A percentile compares a stretch with the other conserved stretches of the same genome.
Evolutionary conservation across 169 alveolate species (phyloP).

Genomic region (Plasmodium vivax): DNA sequence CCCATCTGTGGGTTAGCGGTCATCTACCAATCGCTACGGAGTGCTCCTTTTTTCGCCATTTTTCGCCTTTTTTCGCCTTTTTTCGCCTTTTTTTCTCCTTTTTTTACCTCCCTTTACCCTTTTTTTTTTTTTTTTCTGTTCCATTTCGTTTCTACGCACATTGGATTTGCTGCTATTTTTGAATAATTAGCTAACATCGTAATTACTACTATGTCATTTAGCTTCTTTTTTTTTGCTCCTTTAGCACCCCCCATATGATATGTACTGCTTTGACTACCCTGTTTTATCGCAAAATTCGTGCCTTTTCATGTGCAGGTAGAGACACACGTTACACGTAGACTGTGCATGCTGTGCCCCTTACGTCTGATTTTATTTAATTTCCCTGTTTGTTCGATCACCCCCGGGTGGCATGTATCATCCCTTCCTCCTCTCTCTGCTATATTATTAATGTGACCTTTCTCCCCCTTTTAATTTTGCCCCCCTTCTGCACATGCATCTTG

Average conservation of each 20-base stretch:
- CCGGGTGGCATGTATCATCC: neutral
- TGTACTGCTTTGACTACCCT: neutral
- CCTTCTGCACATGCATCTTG: neutral
- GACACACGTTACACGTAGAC: neutral
- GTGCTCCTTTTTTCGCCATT: neutral
- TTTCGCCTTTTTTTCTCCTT: neutral
- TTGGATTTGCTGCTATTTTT: neutral
- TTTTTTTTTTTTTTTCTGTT: neutral
- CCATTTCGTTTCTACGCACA: neutral
- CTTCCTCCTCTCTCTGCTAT: neutral
- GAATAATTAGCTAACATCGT: neutral
- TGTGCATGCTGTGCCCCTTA: neutral
- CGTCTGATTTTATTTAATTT: constrained; percentile 21
- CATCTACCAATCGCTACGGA: neutral
- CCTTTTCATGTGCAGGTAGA: neutral
- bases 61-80: neutral
- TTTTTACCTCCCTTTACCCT: too few relatives aligned
- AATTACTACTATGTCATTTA: neutral
- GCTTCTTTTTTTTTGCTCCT: neutral
- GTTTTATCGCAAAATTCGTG: neutral
- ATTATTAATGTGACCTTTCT: neutral
- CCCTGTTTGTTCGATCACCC: constrained; percentile 14
- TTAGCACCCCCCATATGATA: neutral
- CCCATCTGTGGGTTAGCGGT: neutral
- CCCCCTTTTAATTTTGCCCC: neutral